A percentile compares a stretch with the other conserved stretches of the same genome.
phyloP scores from a whole-genome alignment of 306 rosid species.

The Argentina anserina region DNA sequence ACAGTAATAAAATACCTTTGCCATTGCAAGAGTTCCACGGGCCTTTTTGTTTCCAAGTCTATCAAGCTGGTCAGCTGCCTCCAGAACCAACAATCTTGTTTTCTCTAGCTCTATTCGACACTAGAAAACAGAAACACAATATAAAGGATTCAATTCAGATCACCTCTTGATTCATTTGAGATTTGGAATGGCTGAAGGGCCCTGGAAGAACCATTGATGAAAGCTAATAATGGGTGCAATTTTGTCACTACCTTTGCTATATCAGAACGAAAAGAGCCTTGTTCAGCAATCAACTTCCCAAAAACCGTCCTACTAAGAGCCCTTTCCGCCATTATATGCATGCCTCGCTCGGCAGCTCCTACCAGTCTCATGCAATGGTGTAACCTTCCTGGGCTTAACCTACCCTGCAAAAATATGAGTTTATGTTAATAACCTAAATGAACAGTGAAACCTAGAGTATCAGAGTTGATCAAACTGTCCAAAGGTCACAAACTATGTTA shows the following conservation, averaged over 20 bases:
- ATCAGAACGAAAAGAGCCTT: slow-evolving; percentile 84
- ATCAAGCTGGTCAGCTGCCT: slow-evolving; percentile 95
- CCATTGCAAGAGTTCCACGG: slow-evolving; percentile 90
- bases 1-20: slow-evolving; percentile 54
- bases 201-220: not conserved
- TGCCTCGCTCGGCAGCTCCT: slow-evolving; percentile 93
- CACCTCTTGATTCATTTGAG: not conserved
- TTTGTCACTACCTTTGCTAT: slow-evolving; percentile 64
- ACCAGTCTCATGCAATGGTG: slow-evolving; percentile 97
- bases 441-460: not conserved
- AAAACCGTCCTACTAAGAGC: slow-evolving; percentile 78
- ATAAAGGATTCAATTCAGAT: slow-evolving; percentile 1
- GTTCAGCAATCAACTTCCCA: slow-evolving; percentile 88
- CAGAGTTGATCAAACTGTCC: not conserved
- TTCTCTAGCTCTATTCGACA: slow-evolving; percentile 86
- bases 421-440: not conserved
- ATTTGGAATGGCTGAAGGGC: slow-evolving; percentile 4
- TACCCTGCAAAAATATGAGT: slow-evolving; percentile 56
- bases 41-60: slow-evolving; percentile 80
- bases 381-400: slow-evolving; percentile 97
- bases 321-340: slow-evolving; percentile 74
- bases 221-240: not conserved
- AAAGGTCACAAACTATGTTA: not conserved
- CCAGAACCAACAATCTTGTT: slow-evolving; percentile 80
- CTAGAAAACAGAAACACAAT: slow-evolving; percentile 35